Evolutionary conservation across 2,329 filamentous ascomycete species (phyloP), one percentile per base, ranked within the genome.

Genomic region (Fusarium sp.): DNA sequence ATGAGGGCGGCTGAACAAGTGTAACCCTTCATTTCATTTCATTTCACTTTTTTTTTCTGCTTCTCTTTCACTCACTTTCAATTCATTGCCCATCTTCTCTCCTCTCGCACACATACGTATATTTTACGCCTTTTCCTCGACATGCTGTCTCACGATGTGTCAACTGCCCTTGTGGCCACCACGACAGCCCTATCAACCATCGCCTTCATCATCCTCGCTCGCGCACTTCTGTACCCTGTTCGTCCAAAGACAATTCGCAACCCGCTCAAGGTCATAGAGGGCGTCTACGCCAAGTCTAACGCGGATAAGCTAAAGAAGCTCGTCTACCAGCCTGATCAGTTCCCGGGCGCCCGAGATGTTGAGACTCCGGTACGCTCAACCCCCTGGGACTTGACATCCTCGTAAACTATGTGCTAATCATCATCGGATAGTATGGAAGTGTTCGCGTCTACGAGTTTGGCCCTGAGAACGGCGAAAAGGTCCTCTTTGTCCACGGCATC

Each of bases 361-460:
- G 74, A 80, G 4, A 90, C 88, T 4, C 89, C 88, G 4, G 83
- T 85, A 68, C 66, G 79, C 72, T 10, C 19, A 45, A 23, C 42
- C 13, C 15, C 25, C 9, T 15, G n/a, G 29, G 35, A 13, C 14
- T 4, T 13, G 6, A n/a, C 9, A 33, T 17, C 2, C 14, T 44
- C 17, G 49, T 53, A 41, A 41, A 43, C n/a, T 44, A n/a, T 55
- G 14, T 33, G 19, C 51, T 63, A 31, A 66, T 35, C 4, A 15
- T 23, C 7, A 8, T 6, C 11, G n/a, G 15, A 8, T 36, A 84
- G 70, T 93, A 92, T 72, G 92, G 92, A 45, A 86, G 81, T 31
- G 87, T 93, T 50, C 81, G 90, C 33, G 88, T 91, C 19, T 95
- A 95, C 72, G 92, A 96, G 78, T 96, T 89, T 77, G 92, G 92